A percentile compares a stretch with the other conserved stretches of the same genome.
phyloP scores from a whole-genome alignment of 2,329 filamentous ascomycete genomes.

The Lachnellula arida region DNA sequence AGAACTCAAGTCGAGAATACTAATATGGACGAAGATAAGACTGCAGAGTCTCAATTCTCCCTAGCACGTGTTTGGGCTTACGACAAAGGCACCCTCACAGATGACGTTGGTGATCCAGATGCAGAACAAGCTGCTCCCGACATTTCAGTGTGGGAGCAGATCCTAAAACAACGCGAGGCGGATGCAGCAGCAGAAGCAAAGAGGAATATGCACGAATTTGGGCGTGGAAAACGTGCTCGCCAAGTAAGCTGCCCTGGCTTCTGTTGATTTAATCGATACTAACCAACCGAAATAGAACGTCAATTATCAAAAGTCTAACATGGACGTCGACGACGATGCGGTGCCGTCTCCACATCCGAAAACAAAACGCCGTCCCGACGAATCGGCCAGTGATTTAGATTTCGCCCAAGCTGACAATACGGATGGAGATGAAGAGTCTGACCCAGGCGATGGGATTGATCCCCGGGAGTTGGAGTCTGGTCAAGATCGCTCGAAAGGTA shows the following conservation, averaged over 20 bases:
- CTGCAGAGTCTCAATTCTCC: conserved; percentile 76
- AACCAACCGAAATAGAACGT: neutral
- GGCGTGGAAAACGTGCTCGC: conserved; percentile 67
- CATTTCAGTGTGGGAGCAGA: conserved; percentile 81
- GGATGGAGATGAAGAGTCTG: conserved; percentile 11
- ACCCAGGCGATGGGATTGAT: conserved; percentile 3
- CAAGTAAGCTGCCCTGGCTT: conserved; percentile 21
- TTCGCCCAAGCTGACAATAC: conserved; percentile 8
- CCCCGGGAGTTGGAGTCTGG: conserved; percentile 6
- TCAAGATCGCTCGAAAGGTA: conserved; percentile 10
- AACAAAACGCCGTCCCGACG: neutral
- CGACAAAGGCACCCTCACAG: conserved; percentile 63
- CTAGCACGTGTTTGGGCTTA: conserved; percentile 92
- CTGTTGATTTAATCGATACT: neutral
- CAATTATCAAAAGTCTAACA: conserved; percentile 8
- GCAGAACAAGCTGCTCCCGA: conserved; percentile 53
- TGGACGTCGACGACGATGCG: conserved; percentile 11
- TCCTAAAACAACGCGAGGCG: conserved; percentile 76
- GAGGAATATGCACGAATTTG: conserved; percentile 67
- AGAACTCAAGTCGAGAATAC: conserved; percentile 75
- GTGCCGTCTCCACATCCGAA: neutral
- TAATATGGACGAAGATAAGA: conserved; percentile 54
- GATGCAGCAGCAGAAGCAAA: conserved; percentile 70
- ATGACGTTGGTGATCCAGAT: conserved; percentile 50
- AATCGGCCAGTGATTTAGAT: conserved; percentile 14